Evolutionary conservation across 2,329 filamentous ascomycete species (phyloP).

Genomic region (Ascochyta lentis): DNA sequence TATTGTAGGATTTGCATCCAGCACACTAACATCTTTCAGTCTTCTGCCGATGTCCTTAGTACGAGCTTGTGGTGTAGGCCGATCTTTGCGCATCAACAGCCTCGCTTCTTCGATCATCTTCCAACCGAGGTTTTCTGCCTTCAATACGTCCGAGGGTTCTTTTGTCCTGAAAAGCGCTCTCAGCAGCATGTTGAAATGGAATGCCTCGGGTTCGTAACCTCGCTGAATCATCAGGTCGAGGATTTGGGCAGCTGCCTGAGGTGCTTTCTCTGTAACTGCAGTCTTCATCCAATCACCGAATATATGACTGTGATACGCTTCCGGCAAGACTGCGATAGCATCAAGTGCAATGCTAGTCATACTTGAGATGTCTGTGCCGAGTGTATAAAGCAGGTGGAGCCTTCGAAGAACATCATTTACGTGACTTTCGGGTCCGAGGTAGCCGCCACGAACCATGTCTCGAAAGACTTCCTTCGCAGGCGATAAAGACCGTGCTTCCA

Average conservation of each 20-base stretch:
- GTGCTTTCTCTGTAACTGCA: slow-evolving; percentile 69
- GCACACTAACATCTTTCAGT: neutral
- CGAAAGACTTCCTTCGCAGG: slow-evolving; percentile 79
- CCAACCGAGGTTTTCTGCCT: slow-evolving; percentile 47
- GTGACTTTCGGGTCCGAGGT: slow-evolving; percentile 51
- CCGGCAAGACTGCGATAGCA: slow-evolving; percentile 61
- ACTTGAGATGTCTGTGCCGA: slow-evolving; percentile 37
- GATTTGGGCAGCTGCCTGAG: slow-evolving; percentile 73
- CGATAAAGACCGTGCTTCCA: slow-evolving; percentile 69
- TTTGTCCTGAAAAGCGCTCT: slow-evolving; percentile 72
- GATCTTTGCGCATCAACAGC: neutral
- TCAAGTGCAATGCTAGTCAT: slow-evolving; percentile 42
- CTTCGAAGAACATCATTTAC: slow-evolving; percentile 30
- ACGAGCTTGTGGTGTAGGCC: neutral
- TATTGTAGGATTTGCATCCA: slow-evolving; percentile 8
- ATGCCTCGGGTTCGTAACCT: slow-evolving; percentile 71
- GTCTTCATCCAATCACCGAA: slow-evolving; percentile 89
- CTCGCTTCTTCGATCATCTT: slow-evolving; percentile 42
- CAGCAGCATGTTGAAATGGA: slow-evolving; percentile 83
- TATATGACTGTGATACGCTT: slow-evolving; percentile 74
- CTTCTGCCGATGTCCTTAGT: slow-evolving; percentile 8
- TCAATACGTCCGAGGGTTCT: slow-evolving; percentile 25
- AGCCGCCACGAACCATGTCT: slow-evolving; percentile 77
- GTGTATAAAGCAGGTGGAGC: slow-evolving; percentile 36
- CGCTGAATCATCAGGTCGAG: slow-evolving; percentile 76